These are phyloP conservation scores for Russula sp. DNA, from an alignment of 768 basidiomycete genomes.

Conservation along the genomic window DNA sequence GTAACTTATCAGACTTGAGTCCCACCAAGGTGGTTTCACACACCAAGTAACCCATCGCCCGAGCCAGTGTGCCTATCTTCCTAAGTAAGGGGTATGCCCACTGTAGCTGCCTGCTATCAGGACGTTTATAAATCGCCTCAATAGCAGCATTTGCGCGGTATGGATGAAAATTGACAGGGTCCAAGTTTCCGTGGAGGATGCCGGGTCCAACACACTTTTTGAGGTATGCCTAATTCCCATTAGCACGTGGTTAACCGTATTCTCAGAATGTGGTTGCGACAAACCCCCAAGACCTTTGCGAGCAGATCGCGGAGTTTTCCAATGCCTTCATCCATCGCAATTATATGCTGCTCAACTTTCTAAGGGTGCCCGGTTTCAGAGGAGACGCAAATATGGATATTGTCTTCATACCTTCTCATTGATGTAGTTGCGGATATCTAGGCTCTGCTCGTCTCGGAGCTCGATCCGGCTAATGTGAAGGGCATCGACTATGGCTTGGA, in stretches of 20 bases:
- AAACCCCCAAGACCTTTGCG: slow-evolving; percentile 65
- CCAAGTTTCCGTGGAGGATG: slow-evolving; percentile 41
- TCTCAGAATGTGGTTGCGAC: slow-evolving; percentile 21
- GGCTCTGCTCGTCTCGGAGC: slow-evolving; percentile 83
- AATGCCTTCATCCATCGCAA: slow-evolving; percentile 65
- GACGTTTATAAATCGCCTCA: slow-evolving; percentile 28
- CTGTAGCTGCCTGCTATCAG: slow-evolving; percentile 27
- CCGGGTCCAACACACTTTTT: slow-evolving; percentile 22
- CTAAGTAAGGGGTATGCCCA: slow-evolving; percentile 49
- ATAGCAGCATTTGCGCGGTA: slow-evolving; percentile 47
- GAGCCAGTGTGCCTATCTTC: slow-evolving; percentile 53
- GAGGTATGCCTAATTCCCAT: background rate
- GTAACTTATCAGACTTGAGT: slow-evolving; percentile 1
- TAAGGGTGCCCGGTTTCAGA: slow-evolving; percentile 26
- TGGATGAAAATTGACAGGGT: slow-evolving; percentile 59
- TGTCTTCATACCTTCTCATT: slow-evolving; percentile 62
- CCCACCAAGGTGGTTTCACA: slow-evolving; percentile 24
- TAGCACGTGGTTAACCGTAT: background rate
- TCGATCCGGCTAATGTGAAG: slow-evolving; percentile 94
- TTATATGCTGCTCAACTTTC: slow-evolving; percentile 71
- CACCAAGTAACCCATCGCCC: slow-evolving; percentile 87
- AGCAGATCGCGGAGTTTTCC: slow-evolving; percentile 59
- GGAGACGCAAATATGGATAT: background rate
- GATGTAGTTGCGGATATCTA: slow-evolving; percentile 81
- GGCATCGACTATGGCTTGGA: slow-evolving; percentile 86